These are phyloP conservation scores for Trichoderma citrinoviride DNA, from an alignment of 2,329 filamentous ascomycete genomes.

Conservation along the genomic window DNA sequence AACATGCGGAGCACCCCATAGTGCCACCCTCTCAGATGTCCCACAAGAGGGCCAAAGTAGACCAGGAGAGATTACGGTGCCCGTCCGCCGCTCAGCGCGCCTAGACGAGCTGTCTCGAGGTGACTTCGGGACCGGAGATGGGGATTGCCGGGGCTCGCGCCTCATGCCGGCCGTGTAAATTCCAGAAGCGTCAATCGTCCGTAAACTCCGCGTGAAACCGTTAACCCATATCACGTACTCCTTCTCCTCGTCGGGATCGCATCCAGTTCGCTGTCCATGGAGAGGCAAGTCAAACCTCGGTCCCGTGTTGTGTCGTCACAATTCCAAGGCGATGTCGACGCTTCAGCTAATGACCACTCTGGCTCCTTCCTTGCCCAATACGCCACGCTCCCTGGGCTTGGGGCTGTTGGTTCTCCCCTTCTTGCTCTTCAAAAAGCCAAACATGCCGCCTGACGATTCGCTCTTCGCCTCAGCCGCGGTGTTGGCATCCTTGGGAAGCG, in stretches of 20 bases:
- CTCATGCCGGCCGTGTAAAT: neutral
- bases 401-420: slow-evolving; percentile 88
- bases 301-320: neutral
- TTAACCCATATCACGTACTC: slow-evolving; percentile 15
- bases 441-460: slow-evolving; percentile 71
- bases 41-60: neutral
- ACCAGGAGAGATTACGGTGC: neutral
- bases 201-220: slow-evolving; percentile 15
- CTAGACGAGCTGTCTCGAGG: neutral
- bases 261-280: slow-evolving; percentile 8
- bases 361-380: slow-evolving; percentile 92
- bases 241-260: slow-evolving; percentile 13
- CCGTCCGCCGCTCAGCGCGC: neutral
- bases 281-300: neutral
- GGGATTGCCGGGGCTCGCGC: neutral
- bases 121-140: neutral
- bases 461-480: slow-evolving; percentile 51
- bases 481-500: slow-evolving; percentile 65
- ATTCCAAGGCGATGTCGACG: neutral
- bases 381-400: slow-evolving; percentile 89
- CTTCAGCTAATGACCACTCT: slow-evolving; percentile 70
- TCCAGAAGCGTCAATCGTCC: slow-evolving; percentile 5
- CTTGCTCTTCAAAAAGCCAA: slow-evolving; percentile 85
- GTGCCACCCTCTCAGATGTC: neutral
- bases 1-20: neutral